Base-by-base conservation (phyloP, 2,329 filamentous ascomycete species). In the Myriosclerotinia duriaeana region DNA sequence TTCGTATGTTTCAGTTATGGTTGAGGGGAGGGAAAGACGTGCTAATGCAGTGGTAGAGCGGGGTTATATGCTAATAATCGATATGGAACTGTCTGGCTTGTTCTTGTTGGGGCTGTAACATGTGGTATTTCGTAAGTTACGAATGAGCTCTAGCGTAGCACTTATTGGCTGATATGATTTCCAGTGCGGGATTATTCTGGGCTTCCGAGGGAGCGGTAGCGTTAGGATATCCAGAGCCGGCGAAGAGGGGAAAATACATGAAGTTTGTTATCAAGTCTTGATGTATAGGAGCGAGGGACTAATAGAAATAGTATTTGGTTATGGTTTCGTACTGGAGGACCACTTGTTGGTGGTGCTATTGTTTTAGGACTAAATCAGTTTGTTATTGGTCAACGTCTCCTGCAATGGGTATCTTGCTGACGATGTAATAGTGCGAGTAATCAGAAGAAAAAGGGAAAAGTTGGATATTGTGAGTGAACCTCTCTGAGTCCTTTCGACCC, bases 261-360 rank as follows among this genome's bases (percentile, higher is more conserved):
- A 58, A 58, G 55, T 58, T 17, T 6, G 55, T 58, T n/a, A 11
- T 3, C 12, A 2, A 5, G 15, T 20, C 8, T 7, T 9, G 1
- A 2, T 46, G 9, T 30, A 14, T 1, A 14, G 11, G 1, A 11
- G 2, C 1, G 12, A 20, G 2, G 22, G 26, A 40, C 40, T 58
- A 34, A 46, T 34, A 40, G 15, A n/a, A n/a, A 46, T n/a, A 67
- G 70, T 8, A 72, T 68, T 34, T 82, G 80, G 80, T 74, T 81
- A 59, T 76, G 76, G 9, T 79, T 78, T 63, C 76, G 78, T 26
- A 78, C 78, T 30, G 72, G 76, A 5, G 80, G 79, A 0, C 77
- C 78, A 26, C 54, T 67, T 48, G 78, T 85, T 9, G 82, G 83
- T 14, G 82, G 82, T 3, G 78, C 81, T 2, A 83, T 84, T 68